Base-by-base conservation (phyloP, 1,284 basidiomycete species). In the Microbotryomycetes sp. region DNA sequence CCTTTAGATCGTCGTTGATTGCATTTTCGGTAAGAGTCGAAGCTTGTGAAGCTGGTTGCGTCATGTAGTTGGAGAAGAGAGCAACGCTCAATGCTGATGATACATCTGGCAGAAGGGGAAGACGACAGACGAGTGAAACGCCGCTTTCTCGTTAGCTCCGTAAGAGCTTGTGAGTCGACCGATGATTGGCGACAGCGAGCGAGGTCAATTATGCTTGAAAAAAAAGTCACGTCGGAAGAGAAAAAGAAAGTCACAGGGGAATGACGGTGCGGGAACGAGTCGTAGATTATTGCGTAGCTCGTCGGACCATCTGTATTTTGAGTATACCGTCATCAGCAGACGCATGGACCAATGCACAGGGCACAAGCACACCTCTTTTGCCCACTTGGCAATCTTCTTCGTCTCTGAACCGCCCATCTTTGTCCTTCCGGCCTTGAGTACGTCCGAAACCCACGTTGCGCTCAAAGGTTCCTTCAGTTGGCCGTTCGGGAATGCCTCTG, bases 381-480 rank as follows among this genome's bases (percentile, higher is more conserved):
- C 80, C 76, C 81, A 83, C 51, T 78, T 78, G 30, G 80, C 79
- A 45, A 80, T 79, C 65, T 77, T 78, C 57, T 78, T 76, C 49
- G 79, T 79, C 64, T 78, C 76, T 60, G 75, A 71, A 15, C 76
- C 77, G 35, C 77, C 76, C n/a, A 76, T 74, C 52, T 80, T 74
- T 50, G 75, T 76, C 55, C 80, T 72, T n/a, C 79, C 81, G 7
- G 75, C 73, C 66, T 89, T 82, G 72, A 98, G 80, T 66, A 91
- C 86, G 21, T 80, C 79, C 3, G 83, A 82, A 56, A 98, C 81
- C 91, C 93, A 97, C 45, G 86, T 84, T 47, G 83, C 79, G 52
- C 90, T 80, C 57, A 98, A 78, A 56, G 85, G 75, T 52, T 85
- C 84, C 78, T 90, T 89, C 74, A 96, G 82, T 71, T 91, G 82